A percentile compares a stretch with the other conserved stretches of the same genome.
phyloP scores from a whole-genome alignment of 805 yeast species.

The Wickerhamiella vanderwaltii region DNA sequence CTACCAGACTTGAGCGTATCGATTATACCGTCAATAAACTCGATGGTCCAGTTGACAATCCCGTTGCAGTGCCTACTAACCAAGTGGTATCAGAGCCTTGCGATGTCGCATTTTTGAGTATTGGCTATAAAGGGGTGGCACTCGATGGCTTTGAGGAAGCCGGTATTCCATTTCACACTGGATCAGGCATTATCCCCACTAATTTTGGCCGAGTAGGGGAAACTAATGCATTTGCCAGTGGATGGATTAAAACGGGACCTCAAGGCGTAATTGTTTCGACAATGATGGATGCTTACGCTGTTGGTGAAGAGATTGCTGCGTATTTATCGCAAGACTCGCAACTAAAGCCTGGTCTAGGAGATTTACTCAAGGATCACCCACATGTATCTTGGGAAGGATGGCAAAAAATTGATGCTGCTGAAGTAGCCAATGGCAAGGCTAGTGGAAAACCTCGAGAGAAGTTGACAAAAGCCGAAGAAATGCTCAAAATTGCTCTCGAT shows the following conservation, averaged over 20 bases:
- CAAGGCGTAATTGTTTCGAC: slow-evolving; percentile 86
- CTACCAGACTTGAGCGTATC: slow-evolving; percentile 33
- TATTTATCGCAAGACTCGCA: slow-evolving; percentile 9
- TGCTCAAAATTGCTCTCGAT: slow-evolving; percentile 30
- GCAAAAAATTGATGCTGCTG: slow-evolving; percentile 44
- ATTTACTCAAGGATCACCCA: slow-evolving; percentile 18
- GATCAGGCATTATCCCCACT: slow-evolving; percentile 28
- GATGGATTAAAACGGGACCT: slow-evolving; percentile 85
- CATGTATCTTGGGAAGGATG: slow-evolving; percentile 55
- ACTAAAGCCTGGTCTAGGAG: slow-evolving; percentile 27
- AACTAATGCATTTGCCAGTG: slow-evolving; percentile 52
- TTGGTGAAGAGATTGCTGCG: slow-evolving; percentile 48
- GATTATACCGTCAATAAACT: slow-evolving; percentile 40
- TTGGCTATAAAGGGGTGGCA: slow-evolving; percentile 69
- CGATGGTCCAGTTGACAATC: slow-evolving; percentile 28
- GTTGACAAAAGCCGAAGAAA: slow-evolving; percentile 35
- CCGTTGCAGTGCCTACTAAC: slow-evolving; percentile 32
- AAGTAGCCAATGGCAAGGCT: slow-evolving; percentile 36
- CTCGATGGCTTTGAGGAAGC: slow-evolving; percentile 44
- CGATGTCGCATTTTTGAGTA: slow-evolving; percentile 64
- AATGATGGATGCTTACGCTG: slow-evolving; percentile 68
- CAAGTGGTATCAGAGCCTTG: slow-evolving; percentile 28
- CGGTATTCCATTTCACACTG: slow-evolving; percentile 37
- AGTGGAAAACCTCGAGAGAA: slow-evolving; percentile 49
- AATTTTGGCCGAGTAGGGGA: slow-evolving; percentile 12